Base-by-base conservation (phyloP, 352 stramenopile genomes). In the Phytophthora ohioensis region DNA sequence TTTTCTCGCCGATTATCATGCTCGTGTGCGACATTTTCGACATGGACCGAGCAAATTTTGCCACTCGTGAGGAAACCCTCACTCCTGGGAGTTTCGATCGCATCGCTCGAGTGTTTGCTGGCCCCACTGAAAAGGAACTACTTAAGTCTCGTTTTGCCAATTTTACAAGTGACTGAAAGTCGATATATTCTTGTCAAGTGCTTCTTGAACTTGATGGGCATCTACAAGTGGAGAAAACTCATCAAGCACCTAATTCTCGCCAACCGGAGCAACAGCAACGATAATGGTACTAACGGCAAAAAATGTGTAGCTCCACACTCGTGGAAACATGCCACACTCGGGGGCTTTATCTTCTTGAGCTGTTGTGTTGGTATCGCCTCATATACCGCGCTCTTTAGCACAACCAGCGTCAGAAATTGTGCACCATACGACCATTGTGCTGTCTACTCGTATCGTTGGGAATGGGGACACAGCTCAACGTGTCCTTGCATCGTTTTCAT, bases 371-470 rank as follows among this genome's bases (percentile, higher is more conserved):
- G 43, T 32, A 49, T 49, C 27, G n/a, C 43, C 13, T 21, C 27
- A 3, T 32, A 31, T n/a, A 46, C 13, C 5, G n/a, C 41, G 0
- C n/a, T 46, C 41, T 46, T 13, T 2, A 46, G 21, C 15, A 27
- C n/a, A 27, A 46, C 41, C 3, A 46, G 41, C 4, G 12, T 8
- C 41, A 46, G 21, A 7, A 46, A 46, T 27, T 49, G 43, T 32
- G 17, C n/a, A 2, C 17, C 57, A 48, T 77, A 78, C 46, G 9
- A 47, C 1, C 61, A 83, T 21, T 88, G 80, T 32, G 58, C 66
- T 8, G 79, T 86, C 7, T 67, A 82, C 51, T 79, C 77, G 1
- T 87, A 87, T 45, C 67, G 62, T 5, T 87, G 78, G 81, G 73
- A 75, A 13, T 69, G 61, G 34, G 45, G 32, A 3, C 17, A 58